These are phyloP conservation scores for Mycena galopus DNA, from an alignment of 768 basidiomycete species.

Conservation along the genomic window DNA sequence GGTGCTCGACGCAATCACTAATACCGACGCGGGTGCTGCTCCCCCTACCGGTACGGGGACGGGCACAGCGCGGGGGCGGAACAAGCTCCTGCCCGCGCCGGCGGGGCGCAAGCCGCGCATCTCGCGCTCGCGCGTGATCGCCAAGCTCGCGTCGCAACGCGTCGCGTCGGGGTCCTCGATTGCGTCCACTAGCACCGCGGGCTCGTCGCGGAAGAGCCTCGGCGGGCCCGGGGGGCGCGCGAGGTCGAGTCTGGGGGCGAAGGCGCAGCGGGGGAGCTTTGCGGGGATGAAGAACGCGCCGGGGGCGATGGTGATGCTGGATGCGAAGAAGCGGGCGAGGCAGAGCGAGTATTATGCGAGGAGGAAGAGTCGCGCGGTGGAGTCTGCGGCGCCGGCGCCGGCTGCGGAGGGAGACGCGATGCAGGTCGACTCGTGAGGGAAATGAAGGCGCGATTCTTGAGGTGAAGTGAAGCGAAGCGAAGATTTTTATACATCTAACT, in stretches of 20 bases:
- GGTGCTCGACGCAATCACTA: constrained; percentile 52
- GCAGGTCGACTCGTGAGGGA: constrained; percentile 35
- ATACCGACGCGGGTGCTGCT: constrained; percentile 38
- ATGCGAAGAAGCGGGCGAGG: constrained; percentile 79
- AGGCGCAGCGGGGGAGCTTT: constrained; percentile 55
- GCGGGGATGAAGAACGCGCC: constrained; percentile 46
- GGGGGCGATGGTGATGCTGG: constrained; percentile 56
- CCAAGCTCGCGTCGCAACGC: constrained; percentile 80
- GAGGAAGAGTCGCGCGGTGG: constrained; percentile 59
- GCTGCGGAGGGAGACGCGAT: constrained; percentile 29
- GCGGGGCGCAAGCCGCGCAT: constrained; percentile 79
- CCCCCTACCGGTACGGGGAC: constrained; percentile 27
- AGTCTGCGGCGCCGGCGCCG: constrained; percentile 17
- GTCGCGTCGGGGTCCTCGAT: constrained; percentile 54
- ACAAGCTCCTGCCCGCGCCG: constrained; percentile 64
- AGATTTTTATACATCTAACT: constrained; percentile 23
- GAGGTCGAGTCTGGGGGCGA: constrained; percentile 68
- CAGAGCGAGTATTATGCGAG: constrained; percentile 79
- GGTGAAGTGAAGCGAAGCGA: background rate
- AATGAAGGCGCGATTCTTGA: too few relatives aligned
- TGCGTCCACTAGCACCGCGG: constrained; percentile 31
- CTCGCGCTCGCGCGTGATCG: constrained; percentile 85
- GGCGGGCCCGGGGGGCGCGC: constrained; percentile 44
- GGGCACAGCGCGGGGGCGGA: constrained; percentile 44
- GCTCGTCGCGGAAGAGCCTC: constrained; percentile 40